Percentiles rank a stretch among this genome's conserved stretches.
Evolutionary conservation across 345 rosid species (phyloP).

Genomic region (Noccaea caerulescens): DNA sequence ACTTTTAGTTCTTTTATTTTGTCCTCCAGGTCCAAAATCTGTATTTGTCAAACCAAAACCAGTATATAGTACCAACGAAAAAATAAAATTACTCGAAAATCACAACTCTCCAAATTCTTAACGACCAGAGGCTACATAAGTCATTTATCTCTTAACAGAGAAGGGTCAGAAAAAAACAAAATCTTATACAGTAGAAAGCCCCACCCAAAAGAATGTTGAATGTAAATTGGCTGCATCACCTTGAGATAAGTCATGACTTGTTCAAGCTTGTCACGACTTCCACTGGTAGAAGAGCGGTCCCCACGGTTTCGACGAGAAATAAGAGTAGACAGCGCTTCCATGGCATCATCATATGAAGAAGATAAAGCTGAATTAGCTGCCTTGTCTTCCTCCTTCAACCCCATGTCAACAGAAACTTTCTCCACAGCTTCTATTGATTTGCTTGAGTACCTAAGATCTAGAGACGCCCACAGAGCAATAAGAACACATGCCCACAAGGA

Average conservation of each 20-base stretch:
- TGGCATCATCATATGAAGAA: slow-evolving; percentile 67
- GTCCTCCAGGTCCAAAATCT: slow-evolving; percentile 81
- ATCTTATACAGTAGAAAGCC: neutral
- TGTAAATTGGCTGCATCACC: slow-evolving; percentile 47
- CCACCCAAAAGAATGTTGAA: neutral
- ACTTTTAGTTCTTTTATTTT: slow-evolving; percentile 58
- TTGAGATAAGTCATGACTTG: slow-evolving; percentile 70
- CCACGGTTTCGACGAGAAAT: slow-evolving; percentile 70
- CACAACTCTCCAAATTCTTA: neutral
- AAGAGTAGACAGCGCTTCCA: slow-evolving; percentile 88
- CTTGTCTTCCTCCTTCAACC: slow-evolving; percentile 47
- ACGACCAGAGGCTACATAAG: neutral
- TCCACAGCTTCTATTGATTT: slow-evolving; percentile 50
- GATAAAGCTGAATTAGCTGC: slow-evolving; percentile 51
- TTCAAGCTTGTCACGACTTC: slow-evolving; percentile 63
- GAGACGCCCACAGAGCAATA: slow-evolving; percentile 34
- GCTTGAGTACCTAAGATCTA: slow-evolving; percentile 52
- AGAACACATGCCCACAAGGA: slow-evolving; percentile 13
- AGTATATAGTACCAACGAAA: slow-evolving; percentile 20
- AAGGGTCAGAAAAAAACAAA: no score
- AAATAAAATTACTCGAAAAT: neutral
- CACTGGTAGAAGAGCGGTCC: slow-evolving; percentile 47
- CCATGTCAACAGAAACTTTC: slow-evolving; percentile 41
- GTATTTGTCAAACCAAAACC: slow-evolving; percentile 31
- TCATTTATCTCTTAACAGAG: no score